Conservation (phyloP, 208 protist species). For the Trypanosoma platydactyli region DNA sequence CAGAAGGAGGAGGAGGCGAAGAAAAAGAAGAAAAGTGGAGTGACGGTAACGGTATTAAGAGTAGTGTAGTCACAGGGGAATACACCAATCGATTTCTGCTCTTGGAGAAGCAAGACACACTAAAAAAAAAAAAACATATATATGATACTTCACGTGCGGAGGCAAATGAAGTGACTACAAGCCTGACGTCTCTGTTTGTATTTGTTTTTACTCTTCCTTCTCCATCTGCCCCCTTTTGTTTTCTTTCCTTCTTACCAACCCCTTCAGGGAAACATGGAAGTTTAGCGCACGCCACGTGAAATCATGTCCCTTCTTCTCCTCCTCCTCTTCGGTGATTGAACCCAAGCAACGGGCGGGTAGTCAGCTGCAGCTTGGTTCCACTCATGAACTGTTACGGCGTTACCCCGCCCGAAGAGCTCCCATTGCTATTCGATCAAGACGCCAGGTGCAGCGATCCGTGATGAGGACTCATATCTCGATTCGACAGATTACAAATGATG, state of each 20-base stretch:
- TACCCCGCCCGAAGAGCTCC: conserved; percentile 27
- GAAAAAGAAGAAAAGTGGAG: neutral
- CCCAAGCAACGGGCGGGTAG: conserved; percentile 16
- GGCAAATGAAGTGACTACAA: no score
- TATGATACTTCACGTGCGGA: no score
- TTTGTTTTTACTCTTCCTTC: neutral
- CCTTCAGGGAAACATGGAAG: neutral
- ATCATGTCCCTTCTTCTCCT: neutral
- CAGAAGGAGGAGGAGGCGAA: neutral
- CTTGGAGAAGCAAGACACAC: neutral
- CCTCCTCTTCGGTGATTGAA: neutral
- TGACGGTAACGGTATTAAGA: neutral
- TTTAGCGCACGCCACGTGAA: neutral
- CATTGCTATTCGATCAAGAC: no score
- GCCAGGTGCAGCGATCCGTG: neutral
- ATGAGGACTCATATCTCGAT: conserved; percentile 27
- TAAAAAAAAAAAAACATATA: neutral
- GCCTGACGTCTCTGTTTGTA: neutral
- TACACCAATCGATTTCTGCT: neutral
- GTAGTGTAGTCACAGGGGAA: neutral
- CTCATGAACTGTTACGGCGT: conserved; percentile 25
- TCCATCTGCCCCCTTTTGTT: conserved; percentile 3
- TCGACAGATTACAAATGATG: conserved; percentile 18
- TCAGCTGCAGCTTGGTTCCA: conserved; percentile 25
- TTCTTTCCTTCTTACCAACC: conserved; percentile 2